phyloP scores from a whole-genome alignment of 768 basidiomycete genomes.

The Coprinopsis cinerea region DNA sequence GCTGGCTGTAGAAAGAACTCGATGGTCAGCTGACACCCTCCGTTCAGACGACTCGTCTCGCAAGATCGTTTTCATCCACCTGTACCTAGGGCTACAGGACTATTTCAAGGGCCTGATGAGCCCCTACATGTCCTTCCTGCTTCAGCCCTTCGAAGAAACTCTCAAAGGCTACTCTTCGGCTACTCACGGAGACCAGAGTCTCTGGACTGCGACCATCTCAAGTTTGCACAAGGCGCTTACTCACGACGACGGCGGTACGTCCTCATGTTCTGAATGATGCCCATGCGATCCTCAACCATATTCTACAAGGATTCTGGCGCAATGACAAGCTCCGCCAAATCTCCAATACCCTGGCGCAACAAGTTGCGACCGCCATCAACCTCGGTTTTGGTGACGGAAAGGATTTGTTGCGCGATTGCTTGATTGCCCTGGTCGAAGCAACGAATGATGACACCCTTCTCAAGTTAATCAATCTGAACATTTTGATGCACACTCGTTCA shows the following conservation, averaged over 20 bases:
- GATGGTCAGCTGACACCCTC: not conserved
- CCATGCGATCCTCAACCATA: not conserved
- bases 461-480: constrained; percentile 73
- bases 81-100: constrained; percentile 69
- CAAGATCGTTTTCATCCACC: constrained; percentile 66
- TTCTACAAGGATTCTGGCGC: constrained; percentile 74
- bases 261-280: not conserved
- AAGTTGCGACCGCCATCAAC: constrained; percentile 49
- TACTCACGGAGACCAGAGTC: constrained; percentile 26
- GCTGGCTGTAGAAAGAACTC: not conserved
- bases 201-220: constrained; percentile 62
- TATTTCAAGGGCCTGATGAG: constrained; percentile 92
- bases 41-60: constrained; percentile 34
- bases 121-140: constrained; percentile 79
- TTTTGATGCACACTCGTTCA: constrained; percentile 87
- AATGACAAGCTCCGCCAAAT: constrained; percentile 71
- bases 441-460: constrained; percentile 57
- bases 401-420: constrained; percentile 40
- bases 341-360: constrained; percentile 52
- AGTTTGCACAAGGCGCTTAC: constrained; percentile 64
- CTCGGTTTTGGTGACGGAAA: constrained; percentile 33
- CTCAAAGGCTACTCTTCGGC: constrained; percentile 45
- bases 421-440: constrained; percentile 49
- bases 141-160: constrained; percentile 59
- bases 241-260: constrained; percentile 77